Conservation (phyloP, 2,329 filamentous ascomycete species). For the Pseudocercospora fuligena region DNA sequence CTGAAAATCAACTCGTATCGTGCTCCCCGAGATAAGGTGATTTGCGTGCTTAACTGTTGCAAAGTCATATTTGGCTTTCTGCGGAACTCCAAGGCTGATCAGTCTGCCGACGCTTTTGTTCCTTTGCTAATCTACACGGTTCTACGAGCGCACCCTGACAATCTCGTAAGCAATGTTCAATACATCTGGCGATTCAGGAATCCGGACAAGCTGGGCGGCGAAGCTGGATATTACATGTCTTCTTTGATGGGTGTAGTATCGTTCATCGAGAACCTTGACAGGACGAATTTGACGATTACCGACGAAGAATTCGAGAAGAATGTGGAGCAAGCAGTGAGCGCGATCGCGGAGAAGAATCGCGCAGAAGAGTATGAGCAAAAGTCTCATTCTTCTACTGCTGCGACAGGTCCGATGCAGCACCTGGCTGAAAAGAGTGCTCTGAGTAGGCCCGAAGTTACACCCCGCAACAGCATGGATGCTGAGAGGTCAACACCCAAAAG, state of each 20-base stretch:
- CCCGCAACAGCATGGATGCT: constrained; percentile 63
- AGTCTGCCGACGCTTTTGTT: constrained; percentile 95
- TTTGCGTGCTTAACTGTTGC: constrained; percentile 97
- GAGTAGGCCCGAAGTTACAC: constrained; percentile 62
- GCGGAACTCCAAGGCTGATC: constrained; percentile 89
- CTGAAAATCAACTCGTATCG: constrained; percentile 96
- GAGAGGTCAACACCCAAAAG: constrained; percentile 64
- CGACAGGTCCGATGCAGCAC: constrained; percentile 40
- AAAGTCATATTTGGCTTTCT: constrained; percentile 98
- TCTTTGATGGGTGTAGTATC: constrained; percentile 94
- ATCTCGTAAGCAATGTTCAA: constrained; percentile 95
- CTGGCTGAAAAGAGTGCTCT: constrained; percentile 56
- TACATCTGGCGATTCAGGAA: constrained; percentile 97
- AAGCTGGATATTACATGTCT: constrained; percentile 96
- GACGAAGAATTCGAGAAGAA: constrained; percentile 95
- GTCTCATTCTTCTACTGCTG: constrained; percentile 37
- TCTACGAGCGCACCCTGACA: constrained; percentile 89
- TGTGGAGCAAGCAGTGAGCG: constrained; percentile 94
- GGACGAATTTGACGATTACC: constrained; percentile 87
- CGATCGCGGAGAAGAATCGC: constrained; percentile 88
- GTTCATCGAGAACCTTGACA: constrained; percentile 95
- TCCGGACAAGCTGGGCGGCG: constrained; percentile 95
- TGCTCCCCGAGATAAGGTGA: constrained; percentile 97
- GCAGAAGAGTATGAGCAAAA: constrained; percentile 54
- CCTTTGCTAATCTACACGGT: constrained; percentile 95